phyloP scores from a whole-genome alignment of 2,329 filamentous ascomycete species.

The Monilinia vaccinii-corymbosi region DNA sequence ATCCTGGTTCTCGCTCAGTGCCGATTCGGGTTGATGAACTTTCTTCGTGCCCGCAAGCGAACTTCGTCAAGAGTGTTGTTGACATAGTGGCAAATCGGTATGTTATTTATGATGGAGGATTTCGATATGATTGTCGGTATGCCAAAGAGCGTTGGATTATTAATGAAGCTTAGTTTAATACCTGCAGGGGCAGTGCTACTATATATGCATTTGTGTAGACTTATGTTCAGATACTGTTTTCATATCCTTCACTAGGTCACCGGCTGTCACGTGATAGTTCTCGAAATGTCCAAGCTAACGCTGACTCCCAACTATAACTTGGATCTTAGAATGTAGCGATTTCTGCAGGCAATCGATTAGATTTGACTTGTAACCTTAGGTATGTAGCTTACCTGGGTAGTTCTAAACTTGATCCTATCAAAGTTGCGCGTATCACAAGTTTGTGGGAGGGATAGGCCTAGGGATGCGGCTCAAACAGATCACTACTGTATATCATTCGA shows the following conservation, averaged over 20 bases:
- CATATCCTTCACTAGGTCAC: neutral
- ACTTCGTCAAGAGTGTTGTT: neutral
- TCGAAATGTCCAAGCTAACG: neutral
- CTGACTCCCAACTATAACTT: too few species aligned
- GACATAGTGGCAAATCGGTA: neutral
- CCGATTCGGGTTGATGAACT: neutral
- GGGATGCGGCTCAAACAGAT: too few species aligned
- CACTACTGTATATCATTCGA: too few species aligned
- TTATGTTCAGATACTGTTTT: neutral
- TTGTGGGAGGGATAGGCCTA: too few species aligned
- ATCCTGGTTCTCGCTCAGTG: neutral
- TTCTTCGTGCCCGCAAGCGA: neutral
- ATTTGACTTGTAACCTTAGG: too few species aligned
- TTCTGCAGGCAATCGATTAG: too few species aligned
- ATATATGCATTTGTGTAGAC: neutral
- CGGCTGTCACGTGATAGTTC: neutral
- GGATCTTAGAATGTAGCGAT: too few species aligned
- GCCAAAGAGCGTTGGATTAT: neutral
- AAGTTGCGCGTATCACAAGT: too few species aligned
- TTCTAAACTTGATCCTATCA: too few species aligned
- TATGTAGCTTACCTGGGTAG: too few species aligned
- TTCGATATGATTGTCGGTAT: neutral
- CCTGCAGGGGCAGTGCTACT: neutral
- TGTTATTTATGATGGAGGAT: neutral
- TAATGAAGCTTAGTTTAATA: neutral